A percentile compares a stretch with the other conserved stretches of the same genome.
These are phyloP conservation scores for Penstemon davidsonii DNA, from an alignment of 257 asterid genomes.

Conservation along the genomic window DNA sequence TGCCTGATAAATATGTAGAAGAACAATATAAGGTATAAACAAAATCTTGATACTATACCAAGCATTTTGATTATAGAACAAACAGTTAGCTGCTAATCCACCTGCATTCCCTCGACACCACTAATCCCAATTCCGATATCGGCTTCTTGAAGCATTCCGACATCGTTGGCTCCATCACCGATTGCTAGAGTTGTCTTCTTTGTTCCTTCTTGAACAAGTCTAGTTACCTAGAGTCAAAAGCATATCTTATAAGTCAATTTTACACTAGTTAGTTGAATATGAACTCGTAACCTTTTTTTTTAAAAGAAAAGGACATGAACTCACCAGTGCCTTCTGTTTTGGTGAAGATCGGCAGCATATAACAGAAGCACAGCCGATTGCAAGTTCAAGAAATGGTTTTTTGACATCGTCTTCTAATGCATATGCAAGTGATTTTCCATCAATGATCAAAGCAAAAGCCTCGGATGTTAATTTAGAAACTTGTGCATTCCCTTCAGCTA, in stretches of 20 bases:
- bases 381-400: slow-evolving; percentile 72
- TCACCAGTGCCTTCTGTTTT: slow-evolving; percentile 93
- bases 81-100: slow-evolving; percentile 18
- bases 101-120: slow-evolving; percentile 99
- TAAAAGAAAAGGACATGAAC: slow-evolving; percentile 17
- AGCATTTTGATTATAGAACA: not conserved
- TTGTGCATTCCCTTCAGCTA: slow-evolving; percentile 66
- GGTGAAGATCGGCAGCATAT: slow-evolving; percentile 99
- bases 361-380: slow-evolving; percentile 84
- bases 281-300: no score
- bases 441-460: slow-evolving; percentile 91
- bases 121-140: slow-evolving; percentile 97
- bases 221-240: slow-evolving; percentile 58
- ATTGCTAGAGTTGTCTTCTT: slow-evolving; percentile 76
- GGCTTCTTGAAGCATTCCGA: slow-evolving; percentile 99
- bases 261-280: no score
- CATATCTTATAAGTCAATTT: not conserved
- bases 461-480: slow-evolving; percentile 48
- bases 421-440: slow-evolving; percentile 90
- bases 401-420: slow-evolving; percentile 72
- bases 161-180: slow-evolving; percentile 99
- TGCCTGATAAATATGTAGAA: slow-evolving; percentile 41
- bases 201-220: slow-evolving; percentile 87
- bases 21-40: slow-evolving; percentile 10
- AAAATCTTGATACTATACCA: not conserved